Base-by-base conservation (phyloP, 1,284 basidiomycete genomes). In the Xerocomus nothofagi region DNA sequence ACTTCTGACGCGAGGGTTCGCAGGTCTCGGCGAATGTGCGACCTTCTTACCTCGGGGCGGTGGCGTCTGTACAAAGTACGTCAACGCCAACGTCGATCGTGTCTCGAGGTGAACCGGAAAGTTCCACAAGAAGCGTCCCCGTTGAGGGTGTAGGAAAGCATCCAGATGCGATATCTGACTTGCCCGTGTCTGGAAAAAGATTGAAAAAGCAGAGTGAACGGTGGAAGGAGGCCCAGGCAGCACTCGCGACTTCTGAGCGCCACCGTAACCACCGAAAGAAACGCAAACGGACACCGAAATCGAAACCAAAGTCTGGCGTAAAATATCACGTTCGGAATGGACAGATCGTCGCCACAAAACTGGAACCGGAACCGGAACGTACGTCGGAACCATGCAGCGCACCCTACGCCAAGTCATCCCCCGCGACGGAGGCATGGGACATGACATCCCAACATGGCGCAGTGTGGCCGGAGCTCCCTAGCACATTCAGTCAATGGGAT, bases 241-340 rank as follows among this genome's bases (percentile, higher is more conserved):
- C 33, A 17, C 20, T 9, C 6, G 11, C 4, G 10, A 20, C 37
- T 12, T 26, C 44, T 15, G 21, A 42, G 8, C n/a, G 21, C 2
- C 12, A 15, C 15, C 32, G 27, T 26, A 4, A 1, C 18, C 47
- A 20, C 31, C 41, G 24, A 14, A 51, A 38, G 12, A 39, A 47
- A n/a, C 9, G 4, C n/a, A 44, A 40, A 37, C 42, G 14, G 2
- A n/a, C 0, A 21, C 2, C 11, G 17, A 43, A 29, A 17, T 7
- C 14, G 0, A 52, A 26, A 18, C 17, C 11, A 17, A 32, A 12
- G 3, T 6, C 40, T 0, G 26, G 23, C 8, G n/a, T 30, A 11
- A 61, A 31, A 34, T 53, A 54, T 15, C 54, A 61, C 20, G 39
- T 64, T 7, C 51, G 50, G 37, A 50, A 47, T 1, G 65, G 63